These are phyloP conservation scores for Cryoendolithus antarcticus DNA, from an alignment of 2,329 filamentous ascomycete genomes.

Conservation along the genomic window DNA sequence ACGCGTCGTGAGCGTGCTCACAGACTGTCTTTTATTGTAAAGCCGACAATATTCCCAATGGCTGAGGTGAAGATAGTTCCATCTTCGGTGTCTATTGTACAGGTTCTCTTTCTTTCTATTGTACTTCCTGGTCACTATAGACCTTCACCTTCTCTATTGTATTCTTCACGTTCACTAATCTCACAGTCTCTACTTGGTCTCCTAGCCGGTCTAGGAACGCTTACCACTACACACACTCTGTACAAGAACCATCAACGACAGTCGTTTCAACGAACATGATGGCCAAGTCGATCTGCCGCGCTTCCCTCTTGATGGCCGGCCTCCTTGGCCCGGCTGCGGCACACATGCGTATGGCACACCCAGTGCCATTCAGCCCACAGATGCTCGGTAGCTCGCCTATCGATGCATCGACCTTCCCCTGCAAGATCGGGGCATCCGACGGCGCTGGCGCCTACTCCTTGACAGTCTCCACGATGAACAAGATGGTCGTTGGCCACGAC, in stretches of 20 bases:
- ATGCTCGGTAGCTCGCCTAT: constrained; percentile 50
- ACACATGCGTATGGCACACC: constrained; percentile 63
- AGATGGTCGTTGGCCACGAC: constrained; percentile 49
- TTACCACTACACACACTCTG: background rate
- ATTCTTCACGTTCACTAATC: too few species aligned
- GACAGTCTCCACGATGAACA: constrained; percentile 36
- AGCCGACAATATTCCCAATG: too few species aligned
- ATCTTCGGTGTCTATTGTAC: too few species aligned
- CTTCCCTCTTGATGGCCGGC: constrained; percentile 31
- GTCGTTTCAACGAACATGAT: constrained; percentile 4
- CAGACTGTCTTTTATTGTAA: too few species aligned
- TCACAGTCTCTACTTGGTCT: background rate
- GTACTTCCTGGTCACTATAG: background rate
- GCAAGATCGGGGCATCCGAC: constrained; percentile 44
- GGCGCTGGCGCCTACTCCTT: constrained; percentile 34
- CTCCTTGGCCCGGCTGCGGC: constrained; percentile 39
- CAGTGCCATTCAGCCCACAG: constrained; percentile 49
- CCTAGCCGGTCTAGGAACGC: constrained; percentile 4
- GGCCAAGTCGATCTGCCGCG: constrained; percentile 5
- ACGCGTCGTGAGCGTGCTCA: too few species aligned
- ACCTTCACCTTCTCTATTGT: background rate
- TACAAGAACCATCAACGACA: constrained; percentile 1
- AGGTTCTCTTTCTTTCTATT: too few species aligned
- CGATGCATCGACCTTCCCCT: constrained; percentile 55
- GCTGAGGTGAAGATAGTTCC: too few species aligned